Evolutionary conservation across 192 early-diverging fungal genomes (phyloP).

Genomic region (Lobosporangium transversale): DNA sequence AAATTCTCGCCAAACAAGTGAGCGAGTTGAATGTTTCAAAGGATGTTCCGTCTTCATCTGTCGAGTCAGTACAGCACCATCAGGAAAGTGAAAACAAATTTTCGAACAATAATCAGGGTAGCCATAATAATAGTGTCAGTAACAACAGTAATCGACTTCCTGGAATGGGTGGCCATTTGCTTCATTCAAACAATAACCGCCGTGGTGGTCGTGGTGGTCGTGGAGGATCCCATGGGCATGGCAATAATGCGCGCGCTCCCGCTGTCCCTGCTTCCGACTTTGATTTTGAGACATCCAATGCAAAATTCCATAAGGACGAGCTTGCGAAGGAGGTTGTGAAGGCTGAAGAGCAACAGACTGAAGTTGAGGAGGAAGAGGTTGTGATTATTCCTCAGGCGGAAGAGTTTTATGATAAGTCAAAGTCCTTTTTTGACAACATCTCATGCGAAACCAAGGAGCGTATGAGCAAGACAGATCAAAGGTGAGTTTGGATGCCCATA

Average conservation of each 20-base stretch:
- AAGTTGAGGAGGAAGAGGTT: conserved; percentile 62
- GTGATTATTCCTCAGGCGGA: conserved; percentile 62
- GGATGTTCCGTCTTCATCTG: conserved; percentile 21
- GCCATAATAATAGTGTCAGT: not conserved
- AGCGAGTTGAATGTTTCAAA: conserved; percentile 61
- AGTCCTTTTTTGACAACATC: conserved; percentile 97
- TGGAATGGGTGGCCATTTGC: conserved; percentile 61
- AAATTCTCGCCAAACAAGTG: conserved; percentile 65
- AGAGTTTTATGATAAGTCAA: conserved; percentile 79
- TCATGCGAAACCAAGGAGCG: conserved; percentile 95
- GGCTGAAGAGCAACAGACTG: conserved; percentile 49
- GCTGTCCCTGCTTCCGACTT: conserved; percentile 81
- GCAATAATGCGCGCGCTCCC: conserved; percentile 52
- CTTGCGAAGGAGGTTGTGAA: conserved; percentile 79
- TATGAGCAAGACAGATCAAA: conserved; percentile 64
- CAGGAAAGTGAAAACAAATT: conserved; percentile 31
- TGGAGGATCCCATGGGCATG: conserved; percentile 49
- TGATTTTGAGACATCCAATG: conserved; percentile 96
- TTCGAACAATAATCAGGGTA: conserved; percentile 10
- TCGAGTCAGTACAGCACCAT: not conserved
- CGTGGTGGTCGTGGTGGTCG: conserved; percentile 57
- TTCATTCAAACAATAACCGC: conserved; percentile 58
- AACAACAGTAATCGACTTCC: conserved; percentile 56
- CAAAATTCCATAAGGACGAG: conserved; percentile 93
- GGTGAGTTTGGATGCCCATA: conserved; percentile 49